These are phyloP conservation scores for Rhinocladiella mackenziei DNA, from an alignment of 2,329 filamentous ascomycete genomes.

Conservation along the genomic window DNA sequence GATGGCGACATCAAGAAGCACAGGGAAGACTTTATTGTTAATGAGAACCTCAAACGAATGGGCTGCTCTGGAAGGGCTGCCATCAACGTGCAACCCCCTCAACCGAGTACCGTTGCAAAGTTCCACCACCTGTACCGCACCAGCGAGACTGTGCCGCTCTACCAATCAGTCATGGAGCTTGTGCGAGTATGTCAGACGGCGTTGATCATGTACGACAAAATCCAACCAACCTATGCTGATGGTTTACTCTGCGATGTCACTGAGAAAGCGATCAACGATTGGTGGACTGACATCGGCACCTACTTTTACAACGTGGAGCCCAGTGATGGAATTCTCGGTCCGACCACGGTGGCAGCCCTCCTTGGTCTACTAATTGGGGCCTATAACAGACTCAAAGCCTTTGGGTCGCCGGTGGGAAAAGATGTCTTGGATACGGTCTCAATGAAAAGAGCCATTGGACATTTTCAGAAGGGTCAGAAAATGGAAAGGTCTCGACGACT, in stretches of 20 bases:
- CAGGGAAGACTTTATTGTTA: constrained; percentile 82
- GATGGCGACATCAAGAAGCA: constrained; percentile 79
- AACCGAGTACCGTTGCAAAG: constrained; percentile 78
- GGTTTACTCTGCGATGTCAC: constrained; percentile 90
- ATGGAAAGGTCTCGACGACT: constrained; percentile 72
- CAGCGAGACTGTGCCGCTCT: constrained; percentile 74
- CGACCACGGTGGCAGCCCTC: constrained; percentile 83
- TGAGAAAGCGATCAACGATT: constrained; percentile 82
- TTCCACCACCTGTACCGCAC: constrained; percentile 88
- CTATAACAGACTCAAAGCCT: constrained; percentile 80
- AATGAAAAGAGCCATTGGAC: constrained; percentile 76
- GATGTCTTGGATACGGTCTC: constrained; percentile 83
- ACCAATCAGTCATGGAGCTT: constrained; percentile 76
- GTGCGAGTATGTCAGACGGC: constrained; percentile 90
- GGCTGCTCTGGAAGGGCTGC: constrained; percentile 88
- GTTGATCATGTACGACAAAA: constrained; percentile 78
- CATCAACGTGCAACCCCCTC: constrained; percentile 72
- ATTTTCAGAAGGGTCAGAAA: constrained; percentile 87
- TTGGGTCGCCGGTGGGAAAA: constrained; percentile 77
- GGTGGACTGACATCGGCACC: constrained; percentile 91
- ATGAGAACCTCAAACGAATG: constrained; percentile 86
- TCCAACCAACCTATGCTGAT: constrained; percentile 85
- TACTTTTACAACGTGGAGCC: constrained; percentile 93
- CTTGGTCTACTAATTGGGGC: constrained; percentile 86
- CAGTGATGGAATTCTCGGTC: constrained; percentile 84